Conservation (phyloP, 1,284 basidiomycete species). For the Tilletia indica region DNA sequence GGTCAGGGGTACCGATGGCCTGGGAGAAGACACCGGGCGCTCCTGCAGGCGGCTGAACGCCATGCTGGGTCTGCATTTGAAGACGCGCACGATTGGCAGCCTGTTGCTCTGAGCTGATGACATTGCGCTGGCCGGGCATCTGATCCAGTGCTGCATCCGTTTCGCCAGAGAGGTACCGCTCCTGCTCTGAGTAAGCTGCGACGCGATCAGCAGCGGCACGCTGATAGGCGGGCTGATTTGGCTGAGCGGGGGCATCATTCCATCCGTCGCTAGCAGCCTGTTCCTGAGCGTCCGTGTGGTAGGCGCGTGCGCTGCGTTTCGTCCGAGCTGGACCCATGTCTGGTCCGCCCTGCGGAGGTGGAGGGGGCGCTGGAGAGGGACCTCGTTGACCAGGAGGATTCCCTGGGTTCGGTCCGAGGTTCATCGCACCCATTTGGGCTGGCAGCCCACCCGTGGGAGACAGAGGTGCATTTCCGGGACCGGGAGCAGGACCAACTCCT, state of each 20-base stretch:
- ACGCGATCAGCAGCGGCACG: slow-evolving; percentile 46
- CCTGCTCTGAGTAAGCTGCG: slow-evolving; percentile 34
- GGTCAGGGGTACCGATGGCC: not conserved
- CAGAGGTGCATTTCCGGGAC: slow-evolving; percentile 7
- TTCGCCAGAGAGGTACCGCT: slow-evolving; percentile 23
- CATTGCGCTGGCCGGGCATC: slow-evolving; percentile 51
- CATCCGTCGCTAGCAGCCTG: slow-evolving; percentile 32
- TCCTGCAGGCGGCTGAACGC: slow-evolving; percentile 30
- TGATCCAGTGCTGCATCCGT: slow-evolving; percentile 49
- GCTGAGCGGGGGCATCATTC: slow-evolving; percentile 48
- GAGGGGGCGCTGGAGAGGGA: slow-evolving; percentile 8
- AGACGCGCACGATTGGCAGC: slow-evolving; percentile 41
- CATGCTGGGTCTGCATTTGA: slow-evolving; percentile 22
- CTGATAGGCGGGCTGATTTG: slow-evolving; percentile 48
- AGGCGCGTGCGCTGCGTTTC: slow-evolving; percentile 54
- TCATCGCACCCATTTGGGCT: slow-evolving; percentile 36
- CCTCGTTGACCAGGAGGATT: not conserved
- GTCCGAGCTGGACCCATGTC: slow-evolving; percentile 38
- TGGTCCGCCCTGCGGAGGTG: slow-evolving; percentile 16
- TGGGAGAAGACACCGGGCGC: slow-evolving; percentile 22
- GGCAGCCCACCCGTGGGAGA: slow-evolving; percentile 12
- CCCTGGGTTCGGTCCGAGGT: slow-evolving; percentile 22
- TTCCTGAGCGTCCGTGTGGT: slow-evolving; percentile 48
- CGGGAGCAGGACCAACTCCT: slow-evolving; percentile 20
- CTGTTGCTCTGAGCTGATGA: slow-evolving; percentile 44